phyloP scores from a whole-genome alignment of 257 asterid genomes.

The Rhazya stricta region DNA sequence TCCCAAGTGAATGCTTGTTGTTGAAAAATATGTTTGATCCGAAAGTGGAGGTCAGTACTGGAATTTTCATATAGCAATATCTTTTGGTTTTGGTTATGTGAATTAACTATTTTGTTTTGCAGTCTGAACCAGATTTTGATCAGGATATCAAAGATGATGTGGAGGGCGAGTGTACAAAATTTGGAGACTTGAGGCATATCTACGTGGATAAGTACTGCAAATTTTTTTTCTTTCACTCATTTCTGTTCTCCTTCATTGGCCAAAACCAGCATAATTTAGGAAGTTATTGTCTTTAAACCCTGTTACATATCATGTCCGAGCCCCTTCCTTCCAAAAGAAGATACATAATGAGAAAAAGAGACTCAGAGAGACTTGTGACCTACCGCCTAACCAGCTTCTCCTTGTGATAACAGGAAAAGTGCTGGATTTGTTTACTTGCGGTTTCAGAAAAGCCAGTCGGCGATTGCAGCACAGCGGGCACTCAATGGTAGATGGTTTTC shows the following conservation, averaged over 20 bases:
- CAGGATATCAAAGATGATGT: slow-evolving; percentile 72
- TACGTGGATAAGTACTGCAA: slow-evolving; percentile 46
- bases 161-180: slow-evolving; percentile 52
- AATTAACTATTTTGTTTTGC: slow-evolving; percentile 23
- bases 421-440: slow-evolving; percentile 63
- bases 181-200: slow-evolving; percentile 54
- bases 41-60: slow-evolving; percentile 43
- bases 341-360: no score
- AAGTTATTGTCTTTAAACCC: no score
- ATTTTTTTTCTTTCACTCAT: background rate
- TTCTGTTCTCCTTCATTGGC: background rate
- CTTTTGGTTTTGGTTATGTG: slow-evolving; percentile 1
- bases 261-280: background rate
- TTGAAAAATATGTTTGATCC: slow-evolving; percentile 75
- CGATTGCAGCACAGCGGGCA: slow-evolving; percentile 56
- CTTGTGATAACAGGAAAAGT: slow-evolving; percentile 36
- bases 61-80: background rate
- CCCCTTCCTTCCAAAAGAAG: background rate
- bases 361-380: background rate
- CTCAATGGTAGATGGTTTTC: slow-evolving; percentile 85
- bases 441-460: slow-evolving; percentile 45
- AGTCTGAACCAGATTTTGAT: slow-evolving; percentile 67
- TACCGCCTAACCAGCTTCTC: background rate
- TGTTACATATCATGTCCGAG: background rate
- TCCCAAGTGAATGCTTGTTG: slow-evolving; percentile 68